A percentile compares a stretch with the other conserved stretches of the same genome.
These are phyloP conservation scores for Carallia pectinifolia DNA, from an alignment of 345 rosid genomes.

Conservation along the genomic window DNA sequence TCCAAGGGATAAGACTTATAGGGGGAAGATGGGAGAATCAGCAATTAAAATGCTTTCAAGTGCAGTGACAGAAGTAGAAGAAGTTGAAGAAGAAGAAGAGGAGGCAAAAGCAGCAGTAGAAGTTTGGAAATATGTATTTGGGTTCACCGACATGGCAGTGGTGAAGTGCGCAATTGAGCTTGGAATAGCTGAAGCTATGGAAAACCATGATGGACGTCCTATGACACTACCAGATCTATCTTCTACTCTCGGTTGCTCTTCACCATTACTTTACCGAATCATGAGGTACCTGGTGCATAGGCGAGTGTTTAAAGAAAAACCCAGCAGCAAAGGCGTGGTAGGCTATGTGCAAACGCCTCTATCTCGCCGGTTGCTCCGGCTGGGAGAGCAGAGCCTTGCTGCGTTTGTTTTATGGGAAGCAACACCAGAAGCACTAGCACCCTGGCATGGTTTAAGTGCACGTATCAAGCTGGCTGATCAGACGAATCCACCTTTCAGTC, in stretches of 20 bases:
- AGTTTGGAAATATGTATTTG: conserved; percentile 53
- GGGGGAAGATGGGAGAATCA: not conserved
- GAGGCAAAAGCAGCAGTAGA: conserved; percentile 48
- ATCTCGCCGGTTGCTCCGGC: conserved; percentile 48
- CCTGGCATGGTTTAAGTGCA: conserved; percentile 55
- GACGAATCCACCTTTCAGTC: conserved; percentile 38
- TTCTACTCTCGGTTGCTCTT: conserved; percentile 43
- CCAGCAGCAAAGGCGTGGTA: conserved; percentile 11
- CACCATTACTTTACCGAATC: conserved; percentile 50
- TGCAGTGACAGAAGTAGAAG: not conserved
- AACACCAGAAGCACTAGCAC: conserved; percentile 51
- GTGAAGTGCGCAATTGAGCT: conserved; percentile 81
- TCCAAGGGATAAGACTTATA: too few species aligned
- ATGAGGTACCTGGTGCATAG: conserved; percentile 66
- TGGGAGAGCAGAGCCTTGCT: conserved; percentile 42
- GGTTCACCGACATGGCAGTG: conserved; percentile 52
- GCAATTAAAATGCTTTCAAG: conserved; percentile 4
- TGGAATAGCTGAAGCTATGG: conserved; percentile 61
- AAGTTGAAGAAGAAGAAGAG: conserved; percentile 1
- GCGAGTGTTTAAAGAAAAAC: conserved; percentile 41
- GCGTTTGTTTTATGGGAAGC: conserved; percentile 40
- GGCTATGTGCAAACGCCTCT: conserved; percentile 54
- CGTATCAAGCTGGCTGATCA: conserved; percentile 24
- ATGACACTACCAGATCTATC: conserved; percentile 52
- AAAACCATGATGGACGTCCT: conserved; percentile 38